Percentiles rank a stretch among this genome's conserved stretches.
phyloP scores from a whole-genome alignment of 2,329 filamentous ascomycete species.

The Leptodontidium sp. region DNA sequence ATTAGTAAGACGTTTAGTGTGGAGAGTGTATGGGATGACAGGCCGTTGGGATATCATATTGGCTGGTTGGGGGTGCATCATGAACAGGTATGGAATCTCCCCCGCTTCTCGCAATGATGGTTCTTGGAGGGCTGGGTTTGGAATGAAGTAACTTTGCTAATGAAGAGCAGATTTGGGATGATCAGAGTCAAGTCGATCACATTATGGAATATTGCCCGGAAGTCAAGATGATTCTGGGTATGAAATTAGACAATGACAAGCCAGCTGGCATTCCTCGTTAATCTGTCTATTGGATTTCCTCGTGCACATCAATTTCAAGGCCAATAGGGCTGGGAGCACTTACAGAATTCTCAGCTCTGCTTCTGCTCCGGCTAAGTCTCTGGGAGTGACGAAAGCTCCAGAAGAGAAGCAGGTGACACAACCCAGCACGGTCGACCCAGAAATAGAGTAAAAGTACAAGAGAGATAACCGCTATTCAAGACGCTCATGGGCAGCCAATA shows the following conservation, averaged over 20 bases:
- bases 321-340: too few species aligned
- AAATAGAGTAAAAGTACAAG: too few species aligned
- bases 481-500: too few species aligned
- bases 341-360: neutral
- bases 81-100: slow-evolving; percentile 52
- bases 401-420: too few species aligned
- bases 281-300: neutral
- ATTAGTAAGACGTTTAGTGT: slow-evolving; percentile 55
- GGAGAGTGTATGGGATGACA: slow-evolving; percentile 58
- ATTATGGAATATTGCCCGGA: slow-evolving; percentile 65
- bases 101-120: slow-evolving; percentile 26
- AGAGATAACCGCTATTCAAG: too few species aligned
- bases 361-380: too few species aligned
- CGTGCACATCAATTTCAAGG: too few species aligned
- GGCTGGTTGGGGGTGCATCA: slow-evolving; percentile 48
- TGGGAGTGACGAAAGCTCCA: too few species aligned
- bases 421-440: too few species aligned
- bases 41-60: slow-evolving; percentile 62
- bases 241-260: slow-evolving; percentile 59
- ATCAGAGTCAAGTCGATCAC: slow-evolving; percentile 52
- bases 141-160: slow-evolving; percentile 31
- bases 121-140: neutral
- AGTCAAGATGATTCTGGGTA: slow-evolving; percentile 60
- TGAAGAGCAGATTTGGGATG: slow-evolving; percentile 56
- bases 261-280: slow-evolving; percentile 33